Conservation (phyloP, 2,329 filamentous ascomycete genomes). For the Akanthomyces uredinophilus region DNA sequence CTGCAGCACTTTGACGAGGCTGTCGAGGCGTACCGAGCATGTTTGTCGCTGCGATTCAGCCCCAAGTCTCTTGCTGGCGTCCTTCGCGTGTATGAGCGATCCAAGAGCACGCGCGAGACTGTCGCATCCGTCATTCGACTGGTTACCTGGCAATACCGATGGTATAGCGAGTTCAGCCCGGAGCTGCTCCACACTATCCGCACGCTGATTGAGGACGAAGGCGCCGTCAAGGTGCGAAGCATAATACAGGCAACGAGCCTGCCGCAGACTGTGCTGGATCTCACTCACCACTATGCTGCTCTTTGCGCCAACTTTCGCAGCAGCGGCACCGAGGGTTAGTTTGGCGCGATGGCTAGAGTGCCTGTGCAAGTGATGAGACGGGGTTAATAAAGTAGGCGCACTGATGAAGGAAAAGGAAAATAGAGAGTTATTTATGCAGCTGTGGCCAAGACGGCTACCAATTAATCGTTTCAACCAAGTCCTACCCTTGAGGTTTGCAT, state of each 20-base stretch:
- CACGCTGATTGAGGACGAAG: slow-evolving; percentile 93
- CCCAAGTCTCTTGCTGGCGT: slow-evolving; percentile 88
- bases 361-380: not conserved
- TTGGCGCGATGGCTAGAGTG: not conserved
- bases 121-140: slow-evolving; percentile 83
- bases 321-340: slow-evolving; percentile 79
- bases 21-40: slow-evolving; percentile 86
- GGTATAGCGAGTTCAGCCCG: slow-evolving; percentile 99
- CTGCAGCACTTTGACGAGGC: slow-evolving; percentile 90
- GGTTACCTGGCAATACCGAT: slow-evolving; percentile 97
- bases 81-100: slow-evolving; percentile 70
- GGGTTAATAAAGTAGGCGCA: slow-evolving; percentile 9
- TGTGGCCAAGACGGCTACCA: not conserved
- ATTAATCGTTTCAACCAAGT: not conserved
- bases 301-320: slow-evolving; percentile 93
- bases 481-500: too few relatives aligned
- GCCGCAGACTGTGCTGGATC: slow-evolving; percentile 84
- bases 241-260: slow-evolving; percentile 95
- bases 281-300: slow-evolving; percentile 94
- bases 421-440: not conserved
- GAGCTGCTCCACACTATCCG: slow-evolving; percentile 82
- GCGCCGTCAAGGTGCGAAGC: slow-evolving; percentile 92
- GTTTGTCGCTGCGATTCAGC: slow-evolving; percentile 81
- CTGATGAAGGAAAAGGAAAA: not conserved
- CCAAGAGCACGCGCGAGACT: slow-evolving; percentile 73